Evolutionary conservation across 306 rosid species (phyloP), one percentile per base, ranked within the genome.

Genomic region (Inga laurina): DNA sequence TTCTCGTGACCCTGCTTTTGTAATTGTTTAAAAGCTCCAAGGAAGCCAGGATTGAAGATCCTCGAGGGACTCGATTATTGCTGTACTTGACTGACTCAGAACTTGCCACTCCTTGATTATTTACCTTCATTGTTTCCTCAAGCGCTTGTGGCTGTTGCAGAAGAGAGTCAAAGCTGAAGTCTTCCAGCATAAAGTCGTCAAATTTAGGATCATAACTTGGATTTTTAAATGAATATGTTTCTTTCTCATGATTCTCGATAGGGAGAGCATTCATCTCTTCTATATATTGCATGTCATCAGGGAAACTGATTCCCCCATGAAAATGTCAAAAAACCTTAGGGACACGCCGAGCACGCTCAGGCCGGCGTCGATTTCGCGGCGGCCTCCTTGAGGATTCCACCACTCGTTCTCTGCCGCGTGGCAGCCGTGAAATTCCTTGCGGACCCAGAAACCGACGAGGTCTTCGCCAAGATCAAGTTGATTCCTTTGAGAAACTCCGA

Each of bases 1-100:
- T 27, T 72, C 83, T 91, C 84, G 80, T 90, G 77, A 87, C 70
- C 45, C 84, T 71, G 56, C 79, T 81, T 69, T 84, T 86, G 3
- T 84, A 87, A 52, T 78, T 84, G 35, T 79, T 84, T 18, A 93
- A 56, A 15, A 91, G 84, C 82, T 86, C 84, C 70, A 89, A 52
- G 21, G 91, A 88, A 72, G 88, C 83, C 32, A 86, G 76, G 71
- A 72, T 6, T 44, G 91, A 69, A 22, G 79, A 74, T 46, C 56
- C 12, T 51, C 79, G 69, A 6, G 62, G 19, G 37, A 64, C 77
- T 43, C 52, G 52, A 72, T 86, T 74, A 81, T 79, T 74, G 7
- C 43, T 61, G 80, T 49, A 15, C 56, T 62, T 46, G 2, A 45
- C 34, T 59, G 46, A 45, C 21, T 72, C 66, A 48, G 87, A 57